Evolutionary conservation across 73 alveolate genomes (phyloP), one percentile per base, ranked within the genome.

Genomic region (Paramecium tetraurelia): DNA sequence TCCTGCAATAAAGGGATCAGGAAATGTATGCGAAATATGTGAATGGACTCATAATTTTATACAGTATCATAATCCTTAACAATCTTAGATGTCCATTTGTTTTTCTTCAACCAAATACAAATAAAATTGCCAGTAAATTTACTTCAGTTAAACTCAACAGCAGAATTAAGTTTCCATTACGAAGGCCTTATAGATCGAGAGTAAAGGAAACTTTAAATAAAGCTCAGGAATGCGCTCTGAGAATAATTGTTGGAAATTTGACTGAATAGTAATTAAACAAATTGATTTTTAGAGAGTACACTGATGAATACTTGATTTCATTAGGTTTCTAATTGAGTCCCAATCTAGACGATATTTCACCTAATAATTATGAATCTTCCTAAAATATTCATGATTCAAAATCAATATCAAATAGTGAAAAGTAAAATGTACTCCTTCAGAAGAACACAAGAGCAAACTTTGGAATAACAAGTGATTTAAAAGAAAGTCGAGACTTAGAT

Each of bases 1-100:
- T 80, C 76, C 90, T 8, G 57, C 90, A 8, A 44, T 38, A n/a
- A 80, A 80, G 12, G 75, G 75, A 5, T 80, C 57, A 31, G 90
- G 90, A 41, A 43, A 41, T 22, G 90, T 80, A 1, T 80, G 90
- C 46, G 90, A 80, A 48, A 43, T 80, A 11, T 80, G 90, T 44
- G 57, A 80, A 80, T 80, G 90, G 90, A 80, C 90, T 20, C 90
- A 80, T 80, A 48, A 43, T 44, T 80, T 80, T n/a, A 80, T 44
- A 9, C 46, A 40, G 90, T 80, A 80, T 24, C 11, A 31, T 18
- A 3, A 12, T 35, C 6, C 1, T 16, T 41, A 4, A n/a, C n/a
- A n/a, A 16, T 53, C 6, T 2, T 20, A 80, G 90, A 80, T 80
- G 90, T 80, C 90, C 90, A 11, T 80, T 80, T 22, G 75, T 80